A percentile compares a stretch with the other conserved stretches of the same genome.
phyloP scores from a whole-genome alignment of 78 protist species.

The Guillardia theta region DNA sequence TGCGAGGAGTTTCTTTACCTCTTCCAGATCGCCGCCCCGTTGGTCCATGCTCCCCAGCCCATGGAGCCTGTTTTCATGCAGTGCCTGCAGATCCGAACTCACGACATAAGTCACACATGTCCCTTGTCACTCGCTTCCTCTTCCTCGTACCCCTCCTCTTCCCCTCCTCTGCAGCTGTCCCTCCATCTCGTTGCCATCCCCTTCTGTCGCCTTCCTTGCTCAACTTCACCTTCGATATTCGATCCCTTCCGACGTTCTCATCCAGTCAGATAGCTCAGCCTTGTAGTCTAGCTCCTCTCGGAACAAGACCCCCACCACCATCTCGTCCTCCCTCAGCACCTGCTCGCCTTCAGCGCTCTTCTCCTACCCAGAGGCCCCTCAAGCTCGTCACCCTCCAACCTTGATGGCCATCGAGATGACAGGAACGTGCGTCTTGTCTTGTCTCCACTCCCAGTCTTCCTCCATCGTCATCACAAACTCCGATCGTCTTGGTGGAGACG shows the following conservation, averaged over 20 bases:
- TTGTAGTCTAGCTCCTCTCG: slow-evolving; percentile 15
- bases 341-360: background rate
- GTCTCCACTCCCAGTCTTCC: slow-evolving; percentile 30
- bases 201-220: too few species aligned
- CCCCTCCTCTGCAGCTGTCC: too few species aligned
- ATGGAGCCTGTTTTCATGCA: background rate
- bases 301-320: background rate
- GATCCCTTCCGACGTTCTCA: background rate
- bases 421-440: background rate
- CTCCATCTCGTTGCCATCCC: too few species aligned
- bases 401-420: background rate
- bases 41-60: slow-evolving; percentile 40
- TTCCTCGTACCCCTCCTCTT: too few species aligned
- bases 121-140: too few species aligned
- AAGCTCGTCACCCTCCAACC: background rate
- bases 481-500: background rate
- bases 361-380: background rate
- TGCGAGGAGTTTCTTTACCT: too few species aligned
- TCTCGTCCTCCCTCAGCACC: background rate
- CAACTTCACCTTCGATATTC: background rate
- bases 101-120: too few species aligned
- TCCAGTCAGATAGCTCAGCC: background rate
- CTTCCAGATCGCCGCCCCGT: slow-evolving; percentile 30
- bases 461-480: slow-evolving; percentile 16
- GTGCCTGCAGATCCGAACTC: too few species aligned